A percentile compares a stretch with the other conserved stretches of the same genome.
Conservation (phyloP, 257 asterid species). For the Nicotiana obtusifolia region DNA sequence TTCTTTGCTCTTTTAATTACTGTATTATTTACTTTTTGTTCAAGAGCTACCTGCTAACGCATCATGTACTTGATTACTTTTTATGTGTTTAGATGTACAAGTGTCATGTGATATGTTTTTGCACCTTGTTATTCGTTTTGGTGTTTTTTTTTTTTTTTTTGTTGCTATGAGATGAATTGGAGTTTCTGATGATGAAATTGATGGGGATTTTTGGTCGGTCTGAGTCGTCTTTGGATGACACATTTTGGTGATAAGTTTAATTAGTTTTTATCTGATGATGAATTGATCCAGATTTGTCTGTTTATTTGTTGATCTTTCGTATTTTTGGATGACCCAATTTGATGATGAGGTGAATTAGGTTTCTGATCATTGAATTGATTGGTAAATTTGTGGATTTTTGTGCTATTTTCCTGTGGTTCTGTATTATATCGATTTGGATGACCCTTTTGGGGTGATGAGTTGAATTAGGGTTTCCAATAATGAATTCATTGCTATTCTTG, state of each 20-base stretch:
- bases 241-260: neutral
- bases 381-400: neutral
- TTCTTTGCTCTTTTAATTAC: too few species aligned
- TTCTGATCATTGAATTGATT: neutral
- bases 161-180: neutral
- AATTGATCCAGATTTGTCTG: neutral
- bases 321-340: neutral
- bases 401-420: neutral
- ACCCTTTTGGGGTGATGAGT: neutral
- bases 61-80: neutral
- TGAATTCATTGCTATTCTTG: neutral
- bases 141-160: neutral
- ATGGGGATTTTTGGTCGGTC: neutral
- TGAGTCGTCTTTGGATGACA: neutral
- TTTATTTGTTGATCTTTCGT: neutral
- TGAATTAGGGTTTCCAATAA: slow-evolving; percentile 13
- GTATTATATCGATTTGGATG: neutral
- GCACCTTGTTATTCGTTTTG: neutral
- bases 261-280: neutral
- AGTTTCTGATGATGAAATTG: neutral
- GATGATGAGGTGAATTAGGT: slow-evolving; percentile 9
- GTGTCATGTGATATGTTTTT: neutral
- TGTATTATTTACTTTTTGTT: too few species aligned
- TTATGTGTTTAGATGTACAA: too few species aligned
- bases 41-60: neutral